Conservation (phyloP, 2,329 filamentous ascomycete species). For the Fusarium buharicum region DNA sequence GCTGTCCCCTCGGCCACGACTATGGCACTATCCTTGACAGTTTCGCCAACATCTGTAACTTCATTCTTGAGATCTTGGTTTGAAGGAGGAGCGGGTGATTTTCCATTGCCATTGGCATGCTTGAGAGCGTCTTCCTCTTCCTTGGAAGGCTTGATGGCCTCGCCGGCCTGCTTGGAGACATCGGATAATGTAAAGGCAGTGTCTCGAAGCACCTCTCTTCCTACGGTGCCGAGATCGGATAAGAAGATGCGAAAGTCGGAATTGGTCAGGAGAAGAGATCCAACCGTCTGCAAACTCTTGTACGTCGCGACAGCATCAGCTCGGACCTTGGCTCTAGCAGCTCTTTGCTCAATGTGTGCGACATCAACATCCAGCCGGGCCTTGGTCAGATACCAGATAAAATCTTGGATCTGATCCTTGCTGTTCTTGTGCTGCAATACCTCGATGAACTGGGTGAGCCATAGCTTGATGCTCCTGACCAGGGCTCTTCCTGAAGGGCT, state of each 20-base stretch:
- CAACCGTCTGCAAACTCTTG: conserved; percentile 83
- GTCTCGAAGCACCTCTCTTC: conserved; percentile 86
- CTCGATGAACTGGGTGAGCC: conserved; percentile 83
- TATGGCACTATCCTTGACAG: conserved; percentile 63
- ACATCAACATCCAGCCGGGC: conserved; percentile 65
- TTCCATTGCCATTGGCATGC: conserved; percentile 44
- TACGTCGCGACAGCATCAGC: conserved; percentile 63
- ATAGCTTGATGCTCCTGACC: conserved; percentile 76
- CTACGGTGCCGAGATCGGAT: conserved; percentile 80
- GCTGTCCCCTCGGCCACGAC: conserved; percentile 68
- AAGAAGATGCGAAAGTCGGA: conserved; percentile 89
- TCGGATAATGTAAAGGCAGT: conserved; percentile 82
- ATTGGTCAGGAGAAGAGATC: conserved; percentile 87
- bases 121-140: conserved; percentile 67
- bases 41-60: conserved; percentile 63
- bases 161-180: conserved; percentile 78
- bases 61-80: conserved; percentile 72
- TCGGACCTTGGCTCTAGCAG: conserved; percentile 47
- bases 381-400: conserved; percentile 85
- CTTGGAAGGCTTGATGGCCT: conserved; percentile 75
- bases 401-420: conserved; percentile 87
- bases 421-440: conserved; percentile 84
- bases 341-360: conserved; percentile 45
- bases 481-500: conserved; percentile 81
- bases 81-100: conserved; percentile 55